These are phyloP conservation scores for Xylaria palmicola DNA, from an alignment of 495 filamentous ascomycete species.

Conservation along the genomic window DNA sequence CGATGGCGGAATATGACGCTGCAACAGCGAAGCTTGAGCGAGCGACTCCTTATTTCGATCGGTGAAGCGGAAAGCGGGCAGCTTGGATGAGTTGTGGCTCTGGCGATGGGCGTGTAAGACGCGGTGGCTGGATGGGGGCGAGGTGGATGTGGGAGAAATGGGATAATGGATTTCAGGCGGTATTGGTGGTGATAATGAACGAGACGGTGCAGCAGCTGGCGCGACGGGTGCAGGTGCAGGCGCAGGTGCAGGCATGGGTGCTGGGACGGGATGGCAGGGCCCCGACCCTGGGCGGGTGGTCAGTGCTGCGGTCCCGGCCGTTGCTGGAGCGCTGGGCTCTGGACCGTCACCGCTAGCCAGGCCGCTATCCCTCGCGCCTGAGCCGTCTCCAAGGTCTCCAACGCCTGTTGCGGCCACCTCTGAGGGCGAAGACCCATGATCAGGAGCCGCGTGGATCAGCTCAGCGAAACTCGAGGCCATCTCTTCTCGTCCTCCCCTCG, in stretches of 20 bases:
- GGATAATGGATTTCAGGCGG: background rate
- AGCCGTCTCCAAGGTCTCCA: background rate
- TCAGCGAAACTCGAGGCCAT: slow-evolving; percentile 20
- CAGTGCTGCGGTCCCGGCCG: slow-evolving; percentile 12
- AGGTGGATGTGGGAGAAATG: slow-evolving; percentile 6
- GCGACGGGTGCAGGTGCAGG: slow-evolving; percentile 1
- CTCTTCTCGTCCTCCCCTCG: slow-evolving; percentile 3
- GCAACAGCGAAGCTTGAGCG: slow-evolving; percentile 33
- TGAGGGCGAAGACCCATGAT: background rate
- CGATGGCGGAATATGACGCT: slow-evolving; percentile 40
- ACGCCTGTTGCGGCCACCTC: background rate
- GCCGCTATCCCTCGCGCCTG: slow-evolving; percentile 9
- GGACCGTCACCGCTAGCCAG: slow-evolving; percentile 4
- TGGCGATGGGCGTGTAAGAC: slow-evolving; percentile 46
- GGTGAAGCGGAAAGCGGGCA: slow-evolving; percentile 49
- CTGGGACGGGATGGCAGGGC: background rate
- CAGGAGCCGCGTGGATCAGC: background rate
- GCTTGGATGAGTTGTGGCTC: slow-evolving; percentile 49
- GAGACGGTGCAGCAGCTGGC: background rate
- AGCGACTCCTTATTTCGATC: slow-evolving; percentile 45
- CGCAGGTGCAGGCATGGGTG: slow-evolving; percentile 2
- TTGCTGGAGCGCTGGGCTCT: slow-evolving; percentile 4
- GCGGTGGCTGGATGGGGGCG: slow-evolving; percentile 27
- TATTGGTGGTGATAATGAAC: slow-evolving; percentile 12
- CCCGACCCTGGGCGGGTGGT: slow-evolving; percentile 10